A percentile compares a stretch with the other conserved stretches of the same genome.
phyloP scores from a whole-genome alignment of 2,329 filamentous ascomycete species.

The Daldinia sp. region DNA sequence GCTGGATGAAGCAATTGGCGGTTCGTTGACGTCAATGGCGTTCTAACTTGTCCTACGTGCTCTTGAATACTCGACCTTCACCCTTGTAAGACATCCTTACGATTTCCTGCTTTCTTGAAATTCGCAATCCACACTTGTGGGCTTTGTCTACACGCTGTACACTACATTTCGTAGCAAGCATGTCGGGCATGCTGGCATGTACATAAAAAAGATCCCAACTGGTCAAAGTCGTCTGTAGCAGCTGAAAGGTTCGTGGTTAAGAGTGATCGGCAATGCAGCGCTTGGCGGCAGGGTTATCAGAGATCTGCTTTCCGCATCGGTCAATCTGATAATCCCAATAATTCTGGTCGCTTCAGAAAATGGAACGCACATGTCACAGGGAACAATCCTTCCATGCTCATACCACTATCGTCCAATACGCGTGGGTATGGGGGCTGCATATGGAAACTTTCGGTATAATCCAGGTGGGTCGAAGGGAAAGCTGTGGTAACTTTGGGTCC shows the following conservation, averaged over 20 bases:
- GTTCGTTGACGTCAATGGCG: slow-evolving; percentile 44
- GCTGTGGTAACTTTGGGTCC: slow-evolving; percentile 1
- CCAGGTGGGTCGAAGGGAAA: slow-evolving; percentile 1
- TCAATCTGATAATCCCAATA: slow-evolving; percentile 40
- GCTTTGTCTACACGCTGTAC: background rate
- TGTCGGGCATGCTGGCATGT: background rate
- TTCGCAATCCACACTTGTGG: slow-evolving; percentile 38
- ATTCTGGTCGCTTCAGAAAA: slow-evolving; percentile 26
- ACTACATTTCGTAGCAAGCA: background rate
- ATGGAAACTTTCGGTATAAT: slow-evolving; percentile 7
- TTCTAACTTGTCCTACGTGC: slow-evolving; percentile 19
- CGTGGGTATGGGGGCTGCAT: background rate
- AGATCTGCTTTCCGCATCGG: slow-evolving; percentile 43
- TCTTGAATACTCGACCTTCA: slow-evolving; percentile 21
- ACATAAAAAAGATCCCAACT: background rate
- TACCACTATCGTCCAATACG: slow-evolving; percentile 7
- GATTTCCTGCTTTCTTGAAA: slow-evolving; percentile 38
- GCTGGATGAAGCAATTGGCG: slow-evolving; percentile 13
- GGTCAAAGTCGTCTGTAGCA: background rate
- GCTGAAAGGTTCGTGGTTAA: slow-evolving; percentile 26
- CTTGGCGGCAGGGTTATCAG: slow-evolving; percentile 38
- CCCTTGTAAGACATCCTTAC: slow-evolving; percentile 26
- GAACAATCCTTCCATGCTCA: slow-evolving; percentile 15
- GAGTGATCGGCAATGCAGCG: slow-evolving; percentile 41
- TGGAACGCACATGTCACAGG: slow-evolving; percentile 19